These are phyloP conservation scores for Vanderwaltozyma verrucispora DNA, from an alignment of 805 yeast species.

Conservation along the genomic window DNA sequence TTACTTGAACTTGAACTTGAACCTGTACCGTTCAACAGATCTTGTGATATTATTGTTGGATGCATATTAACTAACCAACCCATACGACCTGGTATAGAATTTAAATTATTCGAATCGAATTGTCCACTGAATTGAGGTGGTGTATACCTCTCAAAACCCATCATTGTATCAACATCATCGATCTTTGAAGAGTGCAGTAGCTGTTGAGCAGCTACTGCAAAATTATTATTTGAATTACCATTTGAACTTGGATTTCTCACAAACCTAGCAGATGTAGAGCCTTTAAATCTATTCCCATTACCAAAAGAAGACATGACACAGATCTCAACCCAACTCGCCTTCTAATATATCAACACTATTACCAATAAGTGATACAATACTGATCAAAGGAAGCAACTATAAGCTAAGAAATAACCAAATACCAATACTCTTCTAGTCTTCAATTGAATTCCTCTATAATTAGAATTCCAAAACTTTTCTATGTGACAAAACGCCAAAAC, in stretches of 20 bases:
- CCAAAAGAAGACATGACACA: too few species aligned
- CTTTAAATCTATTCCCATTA: constrained; percentile 27
- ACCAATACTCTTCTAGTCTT: too few species aligned
- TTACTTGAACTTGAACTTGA: constrained; percentile 8
- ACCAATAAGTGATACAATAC: too few species aligned
- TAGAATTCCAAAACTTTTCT: too few species aligned
- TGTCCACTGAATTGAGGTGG: constrained; percentile 43
- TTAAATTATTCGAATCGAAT: constrained; percentile 7
- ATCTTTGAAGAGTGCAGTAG: constrained; percentile 44
- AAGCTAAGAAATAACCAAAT: too few species aligned
- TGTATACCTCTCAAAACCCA: constrained; percentile 83
- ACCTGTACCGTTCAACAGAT: constrained; percentile 10
- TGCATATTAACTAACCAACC: constrained; percentile 98
- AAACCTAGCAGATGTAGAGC: constrained; percentile 43
- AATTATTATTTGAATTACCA: constrained; percentile 7
- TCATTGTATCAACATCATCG: constrained; percentile 62
- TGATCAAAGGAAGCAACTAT: too few species aligned
- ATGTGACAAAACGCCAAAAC: too few species aligned
- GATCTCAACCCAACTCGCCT: neutral
- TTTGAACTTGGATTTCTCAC: constrained; percentile 30
- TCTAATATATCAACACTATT: too few species aligned
- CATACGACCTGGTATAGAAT: constrained; percentile 20
- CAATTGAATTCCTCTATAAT: too few species aligned
- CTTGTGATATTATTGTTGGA: constrained; percentile 59
- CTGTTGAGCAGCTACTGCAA: constrained; percentile 30